A percentile compares a stretch with the other conserved stretches of the same genome.
phyloP scores from a whole-genome alignment of 441 rosid genomes.

The Brassica hybrid region DNA sequence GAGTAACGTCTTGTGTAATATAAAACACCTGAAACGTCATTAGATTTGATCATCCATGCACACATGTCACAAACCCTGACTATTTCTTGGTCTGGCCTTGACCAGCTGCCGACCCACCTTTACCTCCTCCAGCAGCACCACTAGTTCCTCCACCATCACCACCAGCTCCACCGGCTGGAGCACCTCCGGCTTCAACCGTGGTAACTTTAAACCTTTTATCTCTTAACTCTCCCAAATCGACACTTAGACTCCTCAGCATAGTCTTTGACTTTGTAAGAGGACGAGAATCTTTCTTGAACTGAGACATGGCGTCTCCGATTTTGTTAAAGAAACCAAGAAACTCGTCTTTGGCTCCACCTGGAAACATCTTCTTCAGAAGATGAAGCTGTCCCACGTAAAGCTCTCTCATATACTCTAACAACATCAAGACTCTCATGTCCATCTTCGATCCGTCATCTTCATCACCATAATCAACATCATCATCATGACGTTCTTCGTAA shows the following conservation, averaged over 20 bases:
- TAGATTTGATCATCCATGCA: constrained; percentile 29
- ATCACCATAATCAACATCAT: neutral
- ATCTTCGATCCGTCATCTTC: constrained; percentile 27
- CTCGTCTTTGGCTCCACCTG: constrained; percentile 41
- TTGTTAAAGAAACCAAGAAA: constrained; percentile 43
- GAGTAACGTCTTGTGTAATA: constrained; percentile 16
- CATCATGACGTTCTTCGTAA: constrained; percentile 27
- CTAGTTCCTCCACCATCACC: constrained; percentile 5
- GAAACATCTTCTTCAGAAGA: constrained; percentile 40
- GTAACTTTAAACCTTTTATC: constrained; percentile 40
- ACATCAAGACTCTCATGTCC: constrained; percentile 42
- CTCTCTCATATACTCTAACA: constrained; percentile 45
- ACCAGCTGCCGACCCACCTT: constrained; percentile 37
- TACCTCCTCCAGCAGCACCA: constrained; percentile 30
- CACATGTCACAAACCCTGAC: constrained; percentile 28
- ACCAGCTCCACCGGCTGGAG: constrained; percentile 24
- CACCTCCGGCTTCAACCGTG: constrained; percentile 32
- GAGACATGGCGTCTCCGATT: constrained; percentile 38
- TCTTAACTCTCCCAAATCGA: constrained; percentile 23
- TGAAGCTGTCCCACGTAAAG: constrained; percentile 44
- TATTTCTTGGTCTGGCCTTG: constrained; percentile 45
- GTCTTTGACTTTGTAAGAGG: constrained; percentile 28
- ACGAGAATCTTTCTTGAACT: constrained; percentile 36
- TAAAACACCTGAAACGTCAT: neutral
- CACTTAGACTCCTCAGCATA: constrained; percentile 38